Evolutionary conservation across 2,329 filamentous ascomycete species (phyloP).

Genomic region (Aureobasidium sp.): DNA sequence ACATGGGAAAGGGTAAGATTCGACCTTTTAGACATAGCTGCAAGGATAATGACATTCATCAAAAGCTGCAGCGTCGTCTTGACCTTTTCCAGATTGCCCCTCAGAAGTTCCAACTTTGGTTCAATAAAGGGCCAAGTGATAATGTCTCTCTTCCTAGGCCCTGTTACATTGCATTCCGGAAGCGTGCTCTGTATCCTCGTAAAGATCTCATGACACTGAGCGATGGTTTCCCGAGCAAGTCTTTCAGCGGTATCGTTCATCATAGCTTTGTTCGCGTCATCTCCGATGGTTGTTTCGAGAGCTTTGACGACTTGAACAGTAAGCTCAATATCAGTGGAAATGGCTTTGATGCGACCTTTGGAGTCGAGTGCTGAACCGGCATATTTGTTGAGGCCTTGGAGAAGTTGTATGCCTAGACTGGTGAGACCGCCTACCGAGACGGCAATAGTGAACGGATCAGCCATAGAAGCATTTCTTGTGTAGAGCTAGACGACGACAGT

Average conservation of each 20-base stretch:
- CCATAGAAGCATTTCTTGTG: background rate
- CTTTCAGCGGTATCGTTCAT: background rate
- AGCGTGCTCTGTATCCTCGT: background rate
- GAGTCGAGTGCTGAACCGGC: background rate
- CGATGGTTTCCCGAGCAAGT: background rate
- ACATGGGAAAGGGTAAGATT: no score
- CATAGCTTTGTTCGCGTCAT: background rate
- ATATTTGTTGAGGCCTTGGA: background rate
- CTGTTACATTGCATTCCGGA: background rate
- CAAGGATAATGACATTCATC: background rate
- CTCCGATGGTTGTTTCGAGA: background rate
- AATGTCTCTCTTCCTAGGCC: background rate
- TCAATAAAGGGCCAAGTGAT: background rate
- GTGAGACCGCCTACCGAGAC: background rate
- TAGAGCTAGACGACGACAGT: no score
- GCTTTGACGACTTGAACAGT: background rate
- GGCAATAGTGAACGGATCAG: background rate
- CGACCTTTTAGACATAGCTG: background rate
- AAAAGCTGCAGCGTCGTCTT: background rate
- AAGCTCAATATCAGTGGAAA: background rate
- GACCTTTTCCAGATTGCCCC: constrained; percentile 1
- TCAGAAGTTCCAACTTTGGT: background rate
- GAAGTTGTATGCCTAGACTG: background rate
- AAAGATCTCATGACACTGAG: background rate
- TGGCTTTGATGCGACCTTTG: background rate